Conservation (phyloP, 2,329 filamentous ascomycete genomes). For the Alternaria dauci region DNA sequence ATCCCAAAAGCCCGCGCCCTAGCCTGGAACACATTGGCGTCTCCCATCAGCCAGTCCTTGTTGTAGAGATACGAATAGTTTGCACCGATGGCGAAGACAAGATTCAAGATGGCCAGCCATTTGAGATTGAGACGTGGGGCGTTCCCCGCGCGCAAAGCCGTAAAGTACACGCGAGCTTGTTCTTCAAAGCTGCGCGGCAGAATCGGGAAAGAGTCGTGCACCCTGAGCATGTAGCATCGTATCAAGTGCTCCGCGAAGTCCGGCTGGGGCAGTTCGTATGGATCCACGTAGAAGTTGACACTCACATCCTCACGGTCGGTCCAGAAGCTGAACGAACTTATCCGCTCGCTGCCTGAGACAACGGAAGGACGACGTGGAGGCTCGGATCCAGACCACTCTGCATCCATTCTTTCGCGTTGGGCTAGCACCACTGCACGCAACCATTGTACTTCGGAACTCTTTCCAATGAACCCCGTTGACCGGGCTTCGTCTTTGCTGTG, state of each 20-base stretch:
- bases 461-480: conserved; percentile 47
- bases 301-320: conserved; percentile 39
- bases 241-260: conserved; percentile 46
- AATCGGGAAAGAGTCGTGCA: conserved; percentile 53
- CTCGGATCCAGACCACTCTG: conserved; percentile 10
- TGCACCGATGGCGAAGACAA: conserved; percentile 55
- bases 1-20: conserved; percentile 49
- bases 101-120: conserved; percentile 53
- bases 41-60: conserved; percentile 36
- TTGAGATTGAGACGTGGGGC: conserved; percentile 30
- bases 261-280: conserved; percentile 44
- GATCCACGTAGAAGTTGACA: conserved; percentile 38
- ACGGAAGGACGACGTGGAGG: conserved; percentile 17
- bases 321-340: conserved; percentile 47
- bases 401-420: conserved; percentile 27
- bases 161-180: conserved; percentile 47
- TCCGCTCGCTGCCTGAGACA: conserved; percentile 32
- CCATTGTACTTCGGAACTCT: conserved; percentile 47
- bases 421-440: conserved; percentile 36
- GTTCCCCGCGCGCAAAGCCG: conserved; percentile 28
- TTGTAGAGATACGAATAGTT: conserved; percentile 49
- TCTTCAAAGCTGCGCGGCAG: conserved; percentile 45
- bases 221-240: conserved; percentile 49
- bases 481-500: conserved; percentile 33
- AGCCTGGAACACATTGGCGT: conserved; percentile 52